Percentiles rank a stretch among this genome's conserved stretches.
These are phyloP conservation scores for Phytophthora brassicae DNA, from an alignment of 352 stramenopile species.

Conservation along the genomic window DNA sequence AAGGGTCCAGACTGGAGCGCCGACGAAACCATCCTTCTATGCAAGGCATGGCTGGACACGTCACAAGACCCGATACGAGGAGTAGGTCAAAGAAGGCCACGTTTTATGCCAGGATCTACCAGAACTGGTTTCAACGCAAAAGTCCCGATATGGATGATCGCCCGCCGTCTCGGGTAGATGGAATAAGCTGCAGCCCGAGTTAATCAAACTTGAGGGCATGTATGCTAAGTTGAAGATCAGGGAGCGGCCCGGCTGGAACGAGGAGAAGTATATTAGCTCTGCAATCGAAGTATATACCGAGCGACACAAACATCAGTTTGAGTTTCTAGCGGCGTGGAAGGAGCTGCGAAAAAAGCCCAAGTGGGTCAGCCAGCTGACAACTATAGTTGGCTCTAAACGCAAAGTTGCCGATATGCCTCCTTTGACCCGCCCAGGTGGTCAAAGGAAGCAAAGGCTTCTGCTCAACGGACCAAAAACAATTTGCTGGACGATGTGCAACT, in stretches of 20 bases:
- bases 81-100: neutral
- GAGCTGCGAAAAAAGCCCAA: conserved; percentile 5
- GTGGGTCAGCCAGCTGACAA: conserved; percentile 10
- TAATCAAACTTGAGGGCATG: conserved; percentile 4
- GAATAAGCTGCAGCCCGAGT: conserved; percentile 4
- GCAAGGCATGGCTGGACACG: neutral
- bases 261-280: neutral
- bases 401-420: too few species aligned
- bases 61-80: conserved; percentile 1
- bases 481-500: neutral
- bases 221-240: neutral
- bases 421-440: too few species aligned
- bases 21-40: neutral
- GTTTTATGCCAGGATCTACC: neutral
- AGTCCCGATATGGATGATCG: neutral
- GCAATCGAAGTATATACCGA: neutral
- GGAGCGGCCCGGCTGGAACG: conserved; percentile 5
- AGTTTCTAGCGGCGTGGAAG: conserved; percentile 1
- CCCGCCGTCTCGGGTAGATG: neutral
- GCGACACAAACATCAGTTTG: conserved; percentile 4
- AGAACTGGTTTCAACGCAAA: neutral
- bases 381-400: conserved; percentile 19
- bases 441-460: neutral
- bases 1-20: neutral
- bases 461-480: neutral